These are phyloP conservation scores for Sporothrix brasiliensis DNA, from an alignment of 2,329 filamentous ascomycete genomes.

Conservation along the genomic window DNA sequence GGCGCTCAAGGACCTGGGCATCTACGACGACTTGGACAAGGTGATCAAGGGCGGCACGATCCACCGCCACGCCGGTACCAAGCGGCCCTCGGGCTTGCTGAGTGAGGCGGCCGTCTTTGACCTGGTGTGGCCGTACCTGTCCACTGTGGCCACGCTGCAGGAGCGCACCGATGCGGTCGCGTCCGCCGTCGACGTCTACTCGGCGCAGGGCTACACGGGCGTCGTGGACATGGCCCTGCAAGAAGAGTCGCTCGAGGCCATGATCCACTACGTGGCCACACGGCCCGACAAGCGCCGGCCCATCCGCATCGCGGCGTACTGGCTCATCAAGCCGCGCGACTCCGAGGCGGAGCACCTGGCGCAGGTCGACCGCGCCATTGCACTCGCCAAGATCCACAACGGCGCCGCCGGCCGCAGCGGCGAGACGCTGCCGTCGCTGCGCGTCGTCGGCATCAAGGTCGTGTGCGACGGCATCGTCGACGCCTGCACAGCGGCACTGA, in stretches of 20 bases:
- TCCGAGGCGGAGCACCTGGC: conserved; percentile 50
- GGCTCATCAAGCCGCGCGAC: conserved; percentile 55
- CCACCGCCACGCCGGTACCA: conserved; percentile 49
- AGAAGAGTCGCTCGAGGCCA: conserved; percentile 56
- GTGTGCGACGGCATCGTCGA: conserved; percentile 68
- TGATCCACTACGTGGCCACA: conserved; percentile 46
- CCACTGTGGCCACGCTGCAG: conserved; percentile 51
- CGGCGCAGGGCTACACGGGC: conserved; percentile 56
- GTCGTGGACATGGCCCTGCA: conserved; percentile 64
- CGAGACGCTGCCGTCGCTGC: conserved; percentile 45
- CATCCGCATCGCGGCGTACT: conserved; percentile 58
- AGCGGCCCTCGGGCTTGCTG: conserved; percentile 55
- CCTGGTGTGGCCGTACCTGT: conserved; percentile 59
- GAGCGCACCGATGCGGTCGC: conserved; percentile 53
- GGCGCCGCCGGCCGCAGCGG: conserved; percentile 41
- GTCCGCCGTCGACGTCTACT: conserved; percentile 54
- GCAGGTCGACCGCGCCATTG: conserved; percentile 56
- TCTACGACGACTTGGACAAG: conserved; percentile 48
- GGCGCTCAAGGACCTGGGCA: conserved; percentile 54
- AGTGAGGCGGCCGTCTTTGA: conserved; percentile 57
- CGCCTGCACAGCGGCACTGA: conserved; percentile 64
- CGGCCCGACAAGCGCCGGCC: conserved; percentile 39
- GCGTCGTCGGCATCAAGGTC: conserved; percentile 64
- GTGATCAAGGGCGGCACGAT: conserved; percentile 53
- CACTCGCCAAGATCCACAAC: conserved; percentile 49